phyloP scores from a whole-genome alignment of 306 rosid species.

The Lathyrus sativus region DNA sequence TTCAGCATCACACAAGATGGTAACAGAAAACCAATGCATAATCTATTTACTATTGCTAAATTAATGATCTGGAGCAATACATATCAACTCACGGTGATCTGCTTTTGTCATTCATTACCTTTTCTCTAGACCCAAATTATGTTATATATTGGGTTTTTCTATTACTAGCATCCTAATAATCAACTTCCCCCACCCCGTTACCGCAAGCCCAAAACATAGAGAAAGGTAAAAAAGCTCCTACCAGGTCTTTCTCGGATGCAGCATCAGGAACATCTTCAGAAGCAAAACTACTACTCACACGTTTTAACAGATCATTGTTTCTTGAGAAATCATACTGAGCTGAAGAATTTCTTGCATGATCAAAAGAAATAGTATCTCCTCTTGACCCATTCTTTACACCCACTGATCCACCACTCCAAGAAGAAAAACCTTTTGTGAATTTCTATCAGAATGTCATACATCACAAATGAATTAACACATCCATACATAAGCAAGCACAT shows the following conservation, averaged over 20 bases:
- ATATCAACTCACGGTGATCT: neutral
- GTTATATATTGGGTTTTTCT: neutral
- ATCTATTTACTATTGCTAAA: neutral
- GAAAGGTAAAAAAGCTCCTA: conserved; percentile 27
- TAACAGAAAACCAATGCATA: conserved; percentile 20
- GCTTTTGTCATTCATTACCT: neutral
- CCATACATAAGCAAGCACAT: neutral
- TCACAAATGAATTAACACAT: conserved; percentile 16
- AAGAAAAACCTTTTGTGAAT: conserved; percentile 42
- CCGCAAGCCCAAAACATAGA: neutral
- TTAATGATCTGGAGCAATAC: neutral
- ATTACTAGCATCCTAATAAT: conserved; percentile 1
- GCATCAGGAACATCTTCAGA: conserved; percentile 81
- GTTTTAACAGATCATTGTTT: conserved; percentile 49
- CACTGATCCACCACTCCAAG: conserved; percentile 43
- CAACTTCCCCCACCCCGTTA: conserved; percentile 6
- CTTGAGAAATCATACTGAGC: conserved; percentile 49
- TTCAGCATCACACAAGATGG: conserved; percentile 17
- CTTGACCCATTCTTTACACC: conserved; percentile 40
- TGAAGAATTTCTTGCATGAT: conserved; percentile 41
- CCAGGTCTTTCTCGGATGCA: conserved; percentile 87
- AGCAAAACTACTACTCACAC: conserved; percentile 47
- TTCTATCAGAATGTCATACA: conserved; percentile 33
- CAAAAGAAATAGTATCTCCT: conserved; percentile 42
- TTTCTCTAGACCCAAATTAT: neutral